Evolutionary conservation across 2,329 filamentous ascomycete genomes (phyloP), one percentile per base, ranked within the genome.

Genomic region (Cyclaneusma minus): DNA sequence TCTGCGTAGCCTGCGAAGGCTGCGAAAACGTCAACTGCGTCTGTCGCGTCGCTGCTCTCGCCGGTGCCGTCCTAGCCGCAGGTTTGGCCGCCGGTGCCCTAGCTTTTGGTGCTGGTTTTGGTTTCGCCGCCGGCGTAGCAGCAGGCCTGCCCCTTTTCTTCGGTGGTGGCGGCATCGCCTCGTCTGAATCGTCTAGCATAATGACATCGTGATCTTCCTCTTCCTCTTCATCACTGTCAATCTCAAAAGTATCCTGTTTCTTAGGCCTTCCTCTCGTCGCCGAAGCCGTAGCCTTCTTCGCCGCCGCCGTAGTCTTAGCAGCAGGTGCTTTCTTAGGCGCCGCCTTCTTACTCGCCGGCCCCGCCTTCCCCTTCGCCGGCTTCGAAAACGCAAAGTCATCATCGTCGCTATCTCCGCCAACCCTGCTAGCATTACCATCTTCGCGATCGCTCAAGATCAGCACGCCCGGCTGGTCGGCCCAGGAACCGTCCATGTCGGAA

Each of bases 401-500:
- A 21, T 66, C 60, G 16, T 62, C 60, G 9, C 62, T 62, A 10
- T 64, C 61, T 13, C 59, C 13, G 49, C 49, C 30, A 51, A 27
- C 13, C 31, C 31, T 33, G 13, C 34, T 34, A 21, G 38, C 53
- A 12, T 57, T 44, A 7, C 46, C 42, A 3, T 44, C 40, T 6
- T 45, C 42, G 8, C 45, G 47, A n/a, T 64, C 59, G 3, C 56
- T 56, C 31, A 54, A 54, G 22, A 72, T 60, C 4, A 72, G 49
- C 2, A 75, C 80, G 6, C 68, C 74, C 0, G 79, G 69, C 31
- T 83, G 71, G 24, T 89, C 78, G 33, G 77, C 77, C 85, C 87
- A 95, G 26, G 64, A 63, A 0, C 85, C 89, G 25, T 93, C 77
- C 14, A 85, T 56, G 37, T 95, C 87, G n/a, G 71, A 81, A 44